Conservation (phyloP, 2,329 filamentous ascomycete genomes). For the Hymenoscyphus albidus region DNA sequence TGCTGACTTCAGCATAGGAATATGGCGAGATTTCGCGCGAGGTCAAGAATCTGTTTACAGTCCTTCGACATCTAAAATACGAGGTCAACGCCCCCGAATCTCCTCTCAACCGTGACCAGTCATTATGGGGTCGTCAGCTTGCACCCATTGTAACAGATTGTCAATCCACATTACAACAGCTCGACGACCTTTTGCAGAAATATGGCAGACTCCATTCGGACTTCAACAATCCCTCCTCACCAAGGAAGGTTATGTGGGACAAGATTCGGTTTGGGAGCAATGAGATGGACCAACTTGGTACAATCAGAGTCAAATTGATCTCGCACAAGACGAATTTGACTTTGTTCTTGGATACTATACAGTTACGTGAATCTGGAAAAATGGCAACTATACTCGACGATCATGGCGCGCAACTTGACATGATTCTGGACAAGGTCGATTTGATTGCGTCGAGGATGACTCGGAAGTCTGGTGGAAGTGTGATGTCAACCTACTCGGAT, state of each 20-base stretch:
- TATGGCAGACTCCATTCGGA: conserved; percentile 35
- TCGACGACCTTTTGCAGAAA: conserved; percentile 50
- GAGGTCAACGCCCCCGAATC: conserved; percentile 56
- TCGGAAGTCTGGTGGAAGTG: conserved; percentile 38
- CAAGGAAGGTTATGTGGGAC: conserved; percentile 26
- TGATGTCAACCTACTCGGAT: conserved; percentile 36
- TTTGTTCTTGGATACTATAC: conserved; percentile 54
- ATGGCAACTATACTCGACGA: conserved; percentile 31
- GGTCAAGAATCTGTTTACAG: conserved; percentile 51
- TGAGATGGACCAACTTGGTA: conserved; percentile 34
- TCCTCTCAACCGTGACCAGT: conserved; percentile 44
- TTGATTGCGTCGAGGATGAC: conserved; percentile 51
- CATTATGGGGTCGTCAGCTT: conserved; percentile 48
- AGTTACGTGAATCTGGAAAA: conserved; percentile 47
- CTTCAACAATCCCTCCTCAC: conserved; percentile 16
- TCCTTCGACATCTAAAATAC: conserved; percentile 53
- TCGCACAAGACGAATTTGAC: conserved; percentile 52
- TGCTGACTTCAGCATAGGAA: conserved; percentile 30
- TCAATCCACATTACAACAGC: conserved; percentile 51
- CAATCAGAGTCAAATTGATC: conserved; percentile 41
- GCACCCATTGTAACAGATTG: conserved; percentile 51
- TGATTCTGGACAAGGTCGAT: conserved; percentile 59
- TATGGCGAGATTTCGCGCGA: conserved; percentile 48
- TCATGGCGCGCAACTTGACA: conserved; percentile 41
- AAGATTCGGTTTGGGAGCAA: conserved; percentile 30